Conservation (phyloP, 345 rosid genomes). For the Arabidopsis thaliana region DNA sequence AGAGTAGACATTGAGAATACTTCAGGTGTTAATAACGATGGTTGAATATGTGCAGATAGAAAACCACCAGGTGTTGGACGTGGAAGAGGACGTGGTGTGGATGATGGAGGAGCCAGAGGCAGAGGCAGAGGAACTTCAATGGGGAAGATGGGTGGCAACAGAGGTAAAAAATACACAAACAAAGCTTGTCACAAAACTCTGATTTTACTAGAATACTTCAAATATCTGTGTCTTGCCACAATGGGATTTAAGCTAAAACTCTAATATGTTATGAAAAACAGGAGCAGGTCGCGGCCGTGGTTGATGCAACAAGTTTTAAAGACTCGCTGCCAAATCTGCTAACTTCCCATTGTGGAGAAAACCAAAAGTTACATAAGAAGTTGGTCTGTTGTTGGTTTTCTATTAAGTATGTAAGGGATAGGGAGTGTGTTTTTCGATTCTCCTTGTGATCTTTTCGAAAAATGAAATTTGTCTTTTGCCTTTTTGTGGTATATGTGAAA, state of each 20-base stretch:
- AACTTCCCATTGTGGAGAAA: constrained; percentile 16
- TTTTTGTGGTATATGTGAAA: background rate
- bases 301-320: constrained; percentile 23
- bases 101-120: constrained; percentile 47
- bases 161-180: constrained; percentile 32
- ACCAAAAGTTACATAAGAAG: constrained; percentile 6
- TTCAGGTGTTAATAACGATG: background rate
- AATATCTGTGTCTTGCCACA: background rate
- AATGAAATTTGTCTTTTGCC: background rate
- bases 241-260: background rate
- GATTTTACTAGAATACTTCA: constrained; percentile 7
- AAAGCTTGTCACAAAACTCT: constrained; percentile 3
- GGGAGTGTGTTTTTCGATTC: constrained; percentile 13
- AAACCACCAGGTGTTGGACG: constrained; percentile 48
- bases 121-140: constrained; percentile 40
- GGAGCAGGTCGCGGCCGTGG: constrained; percentile 48
- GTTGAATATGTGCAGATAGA: constrained; percentile 41
- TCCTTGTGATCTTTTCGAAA: background rate
- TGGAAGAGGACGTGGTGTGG: constrained; percentile 49
- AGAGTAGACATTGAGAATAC: background rate
- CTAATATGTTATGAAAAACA: constrained; percentile 11
- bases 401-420: constrained; percentile 1
- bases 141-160: constrained; percentile 40
- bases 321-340: constrained; percentile 10
- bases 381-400: background rate